Percentiles rank a stretch among this genome's conserved stretches.
phyloP scores from a whole-genome alignment of 2,329 filamentous ascomycete genomes.

The Eurotiales sp. region DNA sequence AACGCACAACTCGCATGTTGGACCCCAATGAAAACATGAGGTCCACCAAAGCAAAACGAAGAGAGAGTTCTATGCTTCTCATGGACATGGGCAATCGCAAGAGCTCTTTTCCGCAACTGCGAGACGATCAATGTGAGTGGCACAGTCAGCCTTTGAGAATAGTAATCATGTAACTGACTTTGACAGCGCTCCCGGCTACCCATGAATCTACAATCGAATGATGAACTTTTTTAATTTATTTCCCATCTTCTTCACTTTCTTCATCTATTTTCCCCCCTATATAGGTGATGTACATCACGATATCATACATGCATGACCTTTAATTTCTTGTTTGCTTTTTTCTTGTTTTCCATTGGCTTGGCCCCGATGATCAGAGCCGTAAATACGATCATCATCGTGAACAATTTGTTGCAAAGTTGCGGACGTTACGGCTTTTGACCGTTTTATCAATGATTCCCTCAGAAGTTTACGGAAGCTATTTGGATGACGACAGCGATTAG shows the following conservation, averaged over 20 bases:
- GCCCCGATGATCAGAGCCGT: neutral
- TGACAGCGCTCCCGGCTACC: constrained; percentile 15
- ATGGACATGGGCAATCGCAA: constrained; percentile 37
- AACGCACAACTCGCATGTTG: constrained; percentile 31
- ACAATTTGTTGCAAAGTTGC: neutral
- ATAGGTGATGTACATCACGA: constrained; percentile 7
- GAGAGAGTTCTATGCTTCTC: constrained; percentile 48
- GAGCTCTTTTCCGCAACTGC: constrained; percentile 20
- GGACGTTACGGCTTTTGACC: neutral
- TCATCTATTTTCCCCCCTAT: constrained; percentile 7
- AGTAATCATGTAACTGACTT: neutral
- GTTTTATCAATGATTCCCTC: constrained; percentile 1
- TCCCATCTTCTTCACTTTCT: neutral
- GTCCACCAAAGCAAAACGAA: constrained; percentile 42
- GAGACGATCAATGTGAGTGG: constrained; percentile 23
- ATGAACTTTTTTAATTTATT: constrained; percentile 2
- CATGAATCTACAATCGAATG: constrained; percentile 18
- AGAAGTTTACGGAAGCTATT: neutral
- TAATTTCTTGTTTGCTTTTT: neutral
- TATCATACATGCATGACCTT: neutral
- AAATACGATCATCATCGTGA: neutral
- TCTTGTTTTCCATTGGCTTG: constrained; percentile 1
- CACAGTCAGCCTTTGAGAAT: neutral
- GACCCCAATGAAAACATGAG: constrained; percentile 35
- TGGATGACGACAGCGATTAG: constrained; percentile 1